Evolutionary conservation across 768 basidiomycete genomes (phyloP), one percentile per base, ranked within the genome.

Genomic region (Agrocybe pediades): DNA sequence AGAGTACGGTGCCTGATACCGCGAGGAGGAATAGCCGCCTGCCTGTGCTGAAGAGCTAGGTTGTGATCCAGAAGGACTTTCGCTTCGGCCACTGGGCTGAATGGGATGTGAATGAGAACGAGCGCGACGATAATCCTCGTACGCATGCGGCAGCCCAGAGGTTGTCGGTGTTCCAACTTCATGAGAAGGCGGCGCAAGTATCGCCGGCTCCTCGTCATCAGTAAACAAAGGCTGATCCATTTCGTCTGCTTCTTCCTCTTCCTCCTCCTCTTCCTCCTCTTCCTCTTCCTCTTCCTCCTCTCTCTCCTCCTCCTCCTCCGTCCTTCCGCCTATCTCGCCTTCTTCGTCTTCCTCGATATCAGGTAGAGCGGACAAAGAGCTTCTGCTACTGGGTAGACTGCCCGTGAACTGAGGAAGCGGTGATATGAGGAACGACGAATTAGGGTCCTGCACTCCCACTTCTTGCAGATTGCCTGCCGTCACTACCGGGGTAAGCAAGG

Each of bases 351-450:
- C 67, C 13, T 68, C 69, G 6, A 72, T 58, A n/a, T 76, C 73
- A 11, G 75, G 75, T 44, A 76, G 68, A 23, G 67, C 11, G 33
- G 33, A 60, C 19, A 63, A 51, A 42, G 72, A 65, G 46, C 62
- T 59, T 23, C 70, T 68, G 46, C 65, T 59, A 3, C 72, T 60
- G n/a, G 72, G 67, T 36, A 71, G 58, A 23, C 49, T 56, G 24
- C 64, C 67, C 8, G 75, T 73, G 51, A 74, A 73, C 56, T 80
- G 71, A 4, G 77, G 74, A 4, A 79, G 60, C 3, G 78, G 78
- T 9, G 78, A 76, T 49, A 78, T 74, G 45, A 76, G 49, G 54
- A 57, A 74, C 54, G 57, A 59, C 23, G 69, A 67, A 19, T 65
- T 63, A 7, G 70, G 65, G 50, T 73, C 66, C 26, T 69, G 69